These are phyloP conservation scores for Boletus vinaceobasis DNA, from an alignment of 768 basidiomycete species.

Conservation along the genomic window DNA sequence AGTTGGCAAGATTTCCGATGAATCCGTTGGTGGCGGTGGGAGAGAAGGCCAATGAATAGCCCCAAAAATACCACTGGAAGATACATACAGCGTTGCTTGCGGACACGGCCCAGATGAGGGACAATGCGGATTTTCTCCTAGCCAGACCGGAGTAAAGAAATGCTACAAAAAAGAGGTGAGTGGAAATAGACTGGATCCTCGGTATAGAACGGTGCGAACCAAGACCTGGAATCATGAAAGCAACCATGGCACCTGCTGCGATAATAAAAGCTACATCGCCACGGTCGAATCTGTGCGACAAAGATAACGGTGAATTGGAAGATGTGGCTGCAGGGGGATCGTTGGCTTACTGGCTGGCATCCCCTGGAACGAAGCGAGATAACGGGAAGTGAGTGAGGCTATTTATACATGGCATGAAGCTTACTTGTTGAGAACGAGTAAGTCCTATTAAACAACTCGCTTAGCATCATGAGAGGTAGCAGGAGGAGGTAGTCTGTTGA, in stretches of 20 bases:
- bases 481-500: not conserved
- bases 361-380: constrained; percentile 17
- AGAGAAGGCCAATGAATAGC: constrained; percentile 84
- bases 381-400: constrained; percentile 3
- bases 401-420: constrained; percentile 3
- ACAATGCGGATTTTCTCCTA: constrained; percentile 65
- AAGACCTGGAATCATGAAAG: constrained; percentile 75
- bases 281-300: constrained; percentile 52
- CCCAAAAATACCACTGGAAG: constrained; percentile 82
- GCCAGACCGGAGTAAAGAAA: constrained; percentile 74
- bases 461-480: constrained; percentile 10
- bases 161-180: constrained; percentile 34
- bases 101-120: constrained; percentile 72
- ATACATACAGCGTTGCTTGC: constrained; percentile 73
- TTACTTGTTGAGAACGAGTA: constrained; percentile 11
- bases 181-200: not conserved
- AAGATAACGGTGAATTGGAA: constrained; percentile 4
- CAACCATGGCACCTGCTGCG: constrained; percentile 64
- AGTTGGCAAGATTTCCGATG: constrained; percentile 78
- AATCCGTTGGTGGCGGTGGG: constrained; percentile 68
- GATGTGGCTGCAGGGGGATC: not conserved
- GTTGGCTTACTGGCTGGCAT: constrained; percentile 27
- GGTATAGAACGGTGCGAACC: constrained; percentile 36
- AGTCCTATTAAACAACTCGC: not conserved
- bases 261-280: constrained; percentile 74